Conservation (phyloP, 495 filamentous ascomycete species). For the Cladorrhinum samala region DNA sequence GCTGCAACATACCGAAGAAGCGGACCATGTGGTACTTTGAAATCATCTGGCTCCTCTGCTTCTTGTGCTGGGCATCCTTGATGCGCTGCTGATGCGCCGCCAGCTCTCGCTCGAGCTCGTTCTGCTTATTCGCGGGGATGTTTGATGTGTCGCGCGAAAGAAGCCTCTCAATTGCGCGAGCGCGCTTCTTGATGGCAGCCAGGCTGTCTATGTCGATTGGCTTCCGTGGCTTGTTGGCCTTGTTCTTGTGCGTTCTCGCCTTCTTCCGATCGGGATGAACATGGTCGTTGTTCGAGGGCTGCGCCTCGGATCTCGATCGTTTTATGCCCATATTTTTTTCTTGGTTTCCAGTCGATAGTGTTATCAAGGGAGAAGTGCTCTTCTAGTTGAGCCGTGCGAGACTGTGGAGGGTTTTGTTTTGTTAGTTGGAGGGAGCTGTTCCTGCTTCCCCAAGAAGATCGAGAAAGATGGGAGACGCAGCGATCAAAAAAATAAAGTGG, state of each 20-base stretch:
- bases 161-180: slow-evolving; percentile 55
- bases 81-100: slow-evolving; percentile 69
- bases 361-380: too few species aligned
- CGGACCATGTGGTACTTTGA: slow-evolving; percentile 89
- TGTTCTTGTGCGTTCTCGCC: slow-evolving; percentile 19
- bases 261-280: slow-evolving; percentile 10
- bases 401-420: background rate
- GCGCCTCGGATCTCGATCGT: slow-evolving; percentile 16
- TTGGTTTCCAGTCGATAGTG: background rate
- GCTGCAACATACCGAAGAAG: slow-evolving; percentile 65
- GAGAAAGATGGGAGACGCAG: background rate
- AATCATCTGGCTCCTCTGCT: slow-evolving; percentile 64
- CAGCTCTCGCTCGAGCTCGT: slow-evolving; percentile 77
- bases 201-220: slow-evolving; percentile 33
- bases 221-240: slow-evolving; percentile 27
- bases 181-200: slow-evolving; percentile 51
- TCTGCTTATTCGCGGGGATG: slow-evolving; percentile 67
- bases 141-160: slow-evolving; percentile 51
- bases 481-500: background rate
- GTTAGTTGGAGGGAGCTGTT: background rate
- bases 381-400: too few species aligned
- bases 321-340: slow-evolving; percentile 17
- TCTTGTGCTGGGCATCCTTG: slow-evolving; percentile 47
- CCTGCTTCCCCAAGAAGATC: background rate
- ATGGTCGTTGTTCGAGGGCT: slow-evolving; percentile 12